Base-by-base conservation (phyloP, 805 yeast genomes). In the Kluyveromyces dobzhanskii region DNA sequence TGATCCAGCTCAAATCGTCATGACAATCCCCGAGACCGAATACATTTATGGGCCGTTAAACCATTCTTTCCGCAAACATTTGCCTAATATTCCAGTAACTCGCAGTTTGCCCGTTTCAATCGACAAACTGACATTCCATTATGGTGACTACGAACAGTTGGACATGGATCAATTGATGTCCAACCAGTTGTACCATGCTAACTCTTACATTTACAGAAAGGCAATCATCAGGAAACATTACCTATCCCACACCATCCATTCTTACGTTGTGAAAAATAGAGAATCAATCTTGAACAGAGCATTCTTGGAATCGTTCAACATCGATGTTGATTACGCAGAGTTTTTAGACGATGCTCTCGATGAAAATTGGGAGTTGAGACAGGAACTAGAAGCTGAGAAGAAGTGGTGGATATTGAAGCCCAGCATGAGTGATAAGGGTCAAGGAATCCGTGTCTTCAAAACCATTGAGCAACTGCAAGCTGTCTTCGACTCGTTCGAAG, bases 361-460 rank as follows among this genome's bases (percentile, higher is more conserved):
- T 58, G 98, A 92, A 51, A 79, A 84, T 28, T 88, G 83, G 66
- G 98, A 90, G 54, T 67, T 92, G 36, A 65, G 95, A 42, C 81
- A 80, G 38, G 95, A 83, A 48, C 64, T 92, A 25, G 80, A 79
- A 43, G 57, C 60, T 9, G 43, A 43, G 11, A 50, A 56, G 16
- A 76, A 73, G 47, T 74, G 80, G 34, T 90, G 94, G 88, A 92
- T 92, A 28, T 69, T 92, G 56, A 92, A 92, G 56, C 98, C 98
- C 12, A 79, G 95, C 46, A 87, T 92, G 96, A 83, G 94, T 53
- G 98, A 92, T 56, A 80, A 90, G 56, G 98, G 95, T 9, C 96
- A 92, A 57, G 98, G 98, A 0, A 90, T 92, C 36, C 66, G 95
- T 29, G 61, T 92, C 0, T 92, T 92, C 64, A 70, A 70, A 39